Conservation (phyloP, 352 stramenopile species). For the Phytophthora uliginosa region DNA sequence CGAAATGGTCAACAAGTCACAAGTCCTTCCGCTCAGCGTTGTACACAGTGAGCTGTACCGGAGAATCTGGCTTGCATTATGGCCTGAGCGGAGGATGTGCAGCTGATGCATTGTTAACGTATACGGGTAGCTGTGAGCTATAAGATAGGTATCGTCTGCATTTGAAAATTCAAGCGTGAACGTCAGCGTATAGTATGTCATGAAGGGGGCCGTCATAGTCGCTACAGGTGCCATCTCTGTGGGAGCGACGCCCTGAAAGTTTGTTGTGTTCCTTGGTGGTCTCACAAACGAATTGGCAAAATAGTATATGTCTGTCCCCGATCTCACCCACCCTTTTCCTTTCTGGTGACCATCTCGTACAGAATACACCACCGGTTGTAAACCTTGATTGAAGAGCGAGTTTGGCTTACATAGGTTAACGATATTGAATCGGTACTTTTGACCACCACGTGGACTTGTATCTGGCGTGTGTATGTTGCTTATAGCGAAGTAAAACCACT, state of each 20-base stretch:
- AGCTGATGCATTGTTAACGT: constrained; percentile 85
- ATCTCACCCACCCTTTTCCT: constrained; percentile 77
- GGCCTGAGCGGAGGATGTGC: constrained; percentile 47
- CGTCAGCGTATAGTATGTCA: constrained; percentile 88
- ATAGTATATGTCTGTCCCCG: constrained; percentile 90
- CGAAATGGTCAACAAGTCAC: constrained; percentile 84
- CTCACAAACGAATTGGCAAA: constrained; percentile 75
- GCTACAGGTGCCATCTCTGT: constrained; percentile 5
- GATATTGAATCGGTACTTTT: constrained; percentile 93
- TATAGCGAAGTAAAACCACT: constrained; percentile 98
- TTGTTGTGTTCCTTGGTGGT: constrained; percentile 22
- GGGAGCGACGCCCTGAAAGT: neutral
- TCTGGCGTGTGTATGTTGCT: constrained; percentile 60
- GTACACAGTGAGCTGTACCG: constrained; percentile 62
- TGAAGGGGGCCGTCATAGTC: constrained; percentile 1
- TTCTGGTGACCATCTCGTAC: constrained; percentile 63
- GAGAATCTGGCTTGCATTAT: constrained; percentile 38
- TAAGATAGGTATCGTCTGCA: constrained; percentile 83
- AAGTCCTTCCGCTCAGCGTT: constrained; percentile 66
- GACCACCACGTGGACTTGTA: constrained; percentile 13
- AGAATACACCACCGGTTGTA: constrained; percentile 93
- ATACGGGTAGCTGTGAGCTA: constrained; percentile 95
- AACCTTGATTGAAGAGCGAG: constrained; percentile 92
- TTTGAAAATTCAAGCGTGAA: constrained; percentile 91
- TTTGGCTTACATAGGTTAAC: constrained; percentile 95